Base-by-base conservation (phyloP, 148 eudicot species). In the Chenopodium quinoa region DNA sequence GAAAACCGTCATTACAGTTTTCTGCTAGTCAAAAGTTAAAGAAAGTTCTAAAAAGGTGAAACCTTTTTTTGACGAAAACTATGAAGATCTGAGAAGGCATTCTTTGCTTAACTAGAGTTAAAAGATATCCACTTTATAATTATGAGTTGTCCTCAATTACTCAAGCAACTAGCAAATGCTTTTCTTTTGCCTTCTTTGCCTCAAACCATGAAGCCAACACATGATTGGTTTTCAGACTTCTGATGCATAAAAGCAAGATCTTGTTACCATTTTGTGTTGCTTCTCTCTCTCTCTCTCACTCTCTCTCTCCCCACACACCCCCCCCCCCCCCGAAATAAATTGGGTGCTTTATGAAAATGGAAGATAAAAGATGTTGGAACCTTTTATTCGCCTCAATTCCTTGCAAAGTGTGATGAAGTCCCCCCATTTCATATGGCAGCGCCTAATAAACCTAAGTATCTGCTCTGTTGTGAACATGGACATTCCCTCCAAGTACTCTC, bases 351-450 rank as follows among this genome's bases (percentile, higher is more conserved):
- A 44, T 31, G 73, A 65, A 76, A 48, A 27, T 66, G 79, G 62
- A 68, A 58, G 73, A 56, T 4, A 83, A 58, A 70, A 19, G 77
- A 78, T 23, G 17, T 62, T 69, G 25, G 34, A 44, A 94, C 98
- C 98, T 93, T 94, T 94, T 79, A 94, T 91, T 79, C 98, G 92
- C 85, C 98, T 93, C 78, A 94, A 88, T 87, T 94, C 98, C 91
- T 91, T 94, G 95, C 98, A 94, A 66, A 94, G 87, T 32, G 94
- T 94, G 82, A 94, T 94, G 82, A 94, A 94, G 79, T 94, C 98
- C 27, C 98, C 98, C 98, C 98, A 94, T 85, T 94, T 93, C 98
- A 94, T 94, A 93, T 93, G 98, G 88, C 98, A 93, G 66, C 93
- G 90, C 83, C 98, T 90, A 74, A 94, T 94, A 89, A 94, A 94